A percentile compares a stretch with the other conserved stretches of the same genome.
phyloP scores from a whole-genome alignment of 2,329 filamentous ascomycete species.

The Colletotrichum gloeosporioides region DNA sequence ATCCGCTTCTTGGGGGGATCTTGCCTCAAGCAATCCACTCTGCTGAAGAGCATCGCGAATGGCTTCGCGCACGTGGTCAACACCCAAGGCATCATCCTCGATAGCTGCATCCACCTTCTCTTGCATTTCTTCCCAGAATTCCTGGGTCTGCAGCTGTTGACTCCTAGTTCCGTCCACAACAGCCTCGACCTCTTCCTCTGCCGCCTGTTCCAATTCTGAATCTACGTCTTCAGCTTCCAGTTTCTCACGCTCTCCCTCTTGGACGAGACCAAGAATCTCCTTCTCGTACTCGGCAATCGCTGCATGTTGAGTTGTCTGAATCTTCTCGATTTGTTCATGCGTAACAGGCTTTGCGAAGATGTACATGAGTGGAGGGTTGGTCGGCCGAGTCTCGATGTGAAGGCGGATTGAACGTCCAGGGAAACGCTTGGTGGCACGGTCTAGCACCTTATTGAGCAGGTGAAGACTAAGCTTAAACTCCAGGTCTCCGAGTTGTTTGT shows the following conservation, averaged over 20 bases:
- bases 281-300: conserved; percentile 74
- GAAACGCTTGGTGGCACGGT: conserved; percentile 76
- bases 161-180: conserved; percentile 22
- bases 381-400: conserved; percentile 78
- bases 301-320: conserved; percentile 73
- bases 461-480: conserved; percentile 86
- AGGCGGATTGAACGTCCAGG: conserved; percentile 79
- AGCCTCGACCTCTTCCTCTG: conserved; percentile 16
- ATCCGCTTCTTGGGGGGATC: conserved; percentile 49
- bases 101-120: conserved; percentile 61
- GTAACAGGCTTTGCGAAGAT: conserved; percentile 88
- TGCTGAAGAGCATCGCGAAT: conserved; percentile 61
- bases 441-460: conserved; percentile 79
- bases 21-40: conserved; percentile 55
- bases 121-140: conserved; percentile 60
- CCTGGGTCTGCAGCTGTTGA: conserved; percentile 34
- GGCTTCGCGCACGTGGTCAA: conserved; percentile 56
- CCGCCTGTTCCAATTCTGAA: conserved; percentile 15
- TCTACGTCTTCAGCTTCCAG: conserved; percentile 13
- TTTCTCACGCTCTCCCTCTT: conserved; percentile 27
- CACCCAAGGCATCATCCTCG: conserved; percentile 60
- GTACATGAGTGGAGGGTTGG: conserved; percentile 74
- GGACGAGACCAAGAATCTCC: conserved; percentile 58
- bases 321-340: conserved; percentile 71
- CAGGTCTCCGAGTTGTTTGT: conserved; percentile 69